phyloP scores from a whole-genome alignment of 148 eudicot species.

The Chenopodium quinoa region DNA sequence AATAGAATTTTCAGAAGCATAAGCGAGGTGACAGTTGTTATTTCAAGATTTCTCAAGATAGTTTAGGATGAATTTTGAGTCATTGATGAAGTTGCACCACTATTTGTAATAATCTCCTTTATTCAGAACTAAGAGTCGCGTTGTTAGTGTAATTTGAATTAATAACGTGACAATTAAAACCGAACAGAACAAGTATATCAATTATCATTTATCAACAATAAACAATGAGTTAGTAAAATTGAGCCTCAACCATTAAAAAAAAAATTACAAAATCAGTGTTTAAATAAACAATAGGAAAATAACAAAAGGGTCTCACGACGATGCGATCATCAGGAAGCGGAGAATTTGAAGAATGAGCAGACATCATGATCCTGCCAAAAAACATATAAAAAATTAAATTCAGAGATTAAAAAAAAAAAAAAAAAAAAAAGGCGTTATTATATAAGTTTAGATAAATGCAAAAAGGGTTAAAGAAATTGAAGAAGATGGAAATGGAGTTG shows the following conservation, averaged over 20 bases:
- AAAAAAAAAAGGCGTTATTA: background rate
- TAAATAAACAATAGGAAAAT: background rate
- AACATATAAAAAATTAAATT: background rate
- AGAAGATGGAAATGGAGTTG: background rate
- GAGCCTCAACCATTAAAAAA: background rate
- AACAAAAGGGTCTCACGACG: constrained; percentile 18
- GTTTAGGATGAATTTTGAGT: too few relatives aligned
- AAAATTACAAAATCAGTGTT: background rate
- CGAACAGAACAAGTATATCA: background rate
- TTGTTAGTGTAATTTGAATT: too few relatives aligned
- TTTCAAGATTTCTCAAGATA: too few relatives aligned
- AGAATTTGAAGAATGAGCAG: constrained; percentile 13
- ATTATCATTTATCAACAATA: background rate
- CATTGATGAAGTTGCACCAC: too few relatives aligned
- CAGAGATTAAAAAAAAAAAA: background rate
- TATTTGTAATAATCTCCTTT: too few relatives aligned
- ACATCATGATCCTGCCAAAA: constrained; percentile 26
- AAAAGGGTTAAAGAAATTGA: background rate
- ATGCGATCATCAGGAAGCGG: constrained; percentile 20
- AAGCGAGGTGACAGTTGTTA: too few relatives aligned
- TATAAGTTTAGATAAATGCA: too few relatives aligned
- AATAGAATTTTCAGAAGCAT: too few relatives aligned
- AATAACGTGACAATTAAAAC: background rate
- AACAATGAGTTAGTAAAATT: background rate
- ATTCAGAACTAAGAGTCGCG: too few relatives aligned